Evolutionary conservation across 2,329 filamentous ascomycete genomes (phyloP), one percentile per base, ranked within the genome.

Genomic region (Penicillium sp.): DNA sequence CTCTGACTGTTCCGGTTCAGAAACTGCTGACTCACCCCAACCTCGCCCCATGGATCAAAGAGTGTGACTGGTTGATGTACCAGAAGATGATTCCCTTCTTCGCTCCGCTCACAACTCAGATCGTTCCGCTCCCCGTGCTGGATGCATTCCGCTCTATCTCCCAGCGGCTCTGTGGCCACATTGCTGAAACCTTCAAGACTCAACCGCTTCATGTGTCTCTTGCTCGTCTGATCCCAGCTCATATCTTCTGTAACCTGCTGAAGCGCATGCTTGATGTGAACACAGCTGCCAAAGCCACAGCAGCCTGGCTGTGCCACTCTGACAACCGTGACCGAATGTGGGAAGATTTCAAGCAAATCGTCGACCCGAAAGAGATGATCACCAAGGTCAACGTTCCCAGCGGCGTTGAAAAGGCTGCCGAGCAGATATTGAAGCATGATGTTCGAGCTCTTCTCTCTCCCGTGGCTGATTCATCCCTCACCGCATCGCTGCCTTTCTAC

Each of bases 11-110:
- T 66, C 93, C 93, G 4, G 91, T 97, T 3, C 89, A 96, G 64
- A 96, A 94, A 65, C 72, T 98, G 2, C 85, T 98, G 57, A 82
- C 83, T 10, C 81, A 94, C 57, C 81, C 85, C 2, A 83, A 82
- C 39, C 73, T 97, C 39, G 87, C 89, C 2, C 78, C 85, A 1
- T 98, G 93, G 93, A 94, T 98, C 46, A 87, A 93, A 61, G 86
- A 94, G 63, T 95, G 88, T 62, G 93, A 98, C 64, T 94, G 93
- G 69, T 77, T 91, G 21, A 86, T 96, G 70, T 98, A 98, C 62
- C 89, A 97, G 64, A 89, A 90, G 53, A 95, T 97, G 86, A 89
- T 96, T 70, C 83, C 84, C 38, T 94, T 96, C 46, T 81, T 97
- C 27, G 86, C 87, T 1, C 82, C 84, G n/a, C 75, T 97, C 27